Evolutionary conservation across 495 filamentous ascomycete genomes (phyloP).

Genomic region (Sordaria brevicollis): DNA sequence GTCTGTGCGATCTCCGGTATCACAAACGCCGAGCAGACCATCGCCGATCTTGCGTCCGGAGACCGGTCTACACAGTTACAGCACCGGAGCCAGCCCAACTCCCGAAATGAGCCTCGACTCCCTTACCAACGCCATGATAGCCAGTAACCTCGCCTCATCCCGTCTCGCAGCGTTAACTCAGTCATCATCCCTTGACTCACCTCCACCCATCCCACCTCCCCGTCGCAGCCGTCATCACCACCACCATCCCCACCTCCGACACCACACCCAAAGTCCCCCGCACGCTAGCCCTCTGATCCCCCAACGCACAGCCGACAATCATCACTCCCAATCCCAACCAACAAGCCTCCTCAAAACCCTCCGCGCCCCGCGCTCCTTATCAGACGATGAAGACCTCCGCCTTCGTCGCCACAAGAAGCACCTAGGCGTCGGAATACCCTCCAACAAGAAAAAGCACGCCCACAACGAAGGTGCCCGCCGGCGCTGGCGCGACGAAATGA

Average conservation of each 20-base stretch:
- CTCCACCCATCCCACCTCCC: conserved; percentile 20
- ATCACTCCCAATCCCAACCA: conserved; percentile 30
- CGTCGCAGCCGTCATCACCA: conserved; percentile 10
- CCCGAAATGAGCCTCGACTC: conserved; percentile 29
- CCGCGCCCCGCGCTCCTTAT: conserved; percentile 46
- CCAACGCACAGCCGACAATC: conserved; percentile 32
- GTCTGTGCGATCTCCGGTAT: not conserved
- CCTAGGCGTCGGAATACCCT: too few species aligned
- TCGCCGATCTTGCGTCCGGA: not conserved
- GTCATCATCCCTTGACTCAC: conserved; percentile 17
- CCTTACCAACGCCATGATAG: conserved; percentile 67
- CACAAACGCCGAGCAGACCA: not conserved
- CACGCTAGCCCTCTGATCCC: conserved; percentile 35
- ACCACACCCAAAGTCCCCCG: not conserved
- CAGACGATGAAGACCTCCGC: conserved; percentile 45
- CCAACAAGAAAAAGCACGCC: conserved; percentile 63
- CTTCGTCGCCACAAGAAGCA: conserved; percentile 32
- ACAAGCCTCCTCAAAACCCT: conserved; percentile 59
- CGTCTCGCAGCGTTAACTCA: conserved; percentile 17
- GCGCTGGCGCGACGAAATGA: conserved; percentile 72
- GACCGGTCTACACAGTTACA: not conserved
- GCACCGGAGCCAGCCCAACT: conserved; percentile 1
- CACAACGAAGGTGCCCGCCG: conserved; percentile 81
- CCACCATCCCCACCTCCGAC: conserved; percentile 1
- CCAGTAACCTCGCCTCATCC: conserved; percentile 71